Conservation (phyloP, 176 grass and related monocot species). For the Puya raimondii region DNA sequence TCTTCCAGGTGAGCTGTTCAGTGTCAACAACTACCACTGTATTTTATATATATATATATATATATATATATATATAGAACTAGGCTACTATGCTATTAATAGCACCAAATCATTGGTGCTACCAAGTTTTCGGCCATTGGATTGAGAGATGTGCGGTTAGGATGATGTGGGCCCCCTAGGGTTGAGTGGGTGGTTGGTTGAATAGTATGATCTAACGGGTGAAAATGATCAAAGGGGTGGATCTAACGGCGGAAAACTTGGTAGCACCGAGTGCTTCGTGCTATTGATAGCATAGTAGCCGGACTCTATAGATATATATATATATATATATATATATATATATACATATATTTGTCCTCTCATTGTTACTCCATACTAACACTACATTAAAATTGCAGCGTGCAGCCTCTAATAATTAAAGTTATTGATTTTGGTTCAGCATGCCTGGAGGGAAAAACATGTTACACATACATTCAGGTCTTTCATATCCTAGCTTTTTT, state of each 20-base stretch:
- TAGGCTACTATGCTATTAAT: no score
- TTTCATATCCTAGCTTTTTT: neutral
- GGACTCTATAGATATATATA: no score
- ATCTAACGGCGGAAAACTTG: no score
- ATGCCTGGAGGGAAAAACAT: constrained; percentile 82
- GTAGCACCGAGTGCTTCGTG: no score
- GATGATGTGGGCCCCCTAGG: no score
- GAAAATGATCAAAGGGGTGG: no score
- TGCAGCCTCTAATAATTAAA: constrained; percentile 81
- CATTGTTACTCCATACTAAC: neutral
- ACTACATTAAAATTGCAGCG: constrained; percentile 35
- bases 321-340: constrained; percentile 3
- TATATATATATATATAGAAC: neutral
- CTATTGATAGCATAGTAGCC: no score
- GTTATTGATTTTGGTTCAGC: constrained; percentile 99
- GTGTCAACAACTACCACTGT: constrained; percentile 18
- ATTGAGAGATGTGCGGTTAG: no score
- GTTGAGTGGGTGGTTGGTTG: no score
- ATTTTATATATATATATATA: constrained; percentile 4
- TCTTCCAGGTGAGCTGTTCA: constrained; percentile 48
- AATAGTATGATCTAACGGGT: no score
- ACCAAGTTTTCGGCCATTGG: no score
- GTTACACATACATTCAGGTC: constrained; percentile 98
- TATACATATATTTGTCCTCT: constrained; percentile 3
- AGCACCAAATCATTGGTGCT: no score